Base-by-base conservation (phyloP, 768 basidiomycete species). In the Ramaria sp. region DNA sequence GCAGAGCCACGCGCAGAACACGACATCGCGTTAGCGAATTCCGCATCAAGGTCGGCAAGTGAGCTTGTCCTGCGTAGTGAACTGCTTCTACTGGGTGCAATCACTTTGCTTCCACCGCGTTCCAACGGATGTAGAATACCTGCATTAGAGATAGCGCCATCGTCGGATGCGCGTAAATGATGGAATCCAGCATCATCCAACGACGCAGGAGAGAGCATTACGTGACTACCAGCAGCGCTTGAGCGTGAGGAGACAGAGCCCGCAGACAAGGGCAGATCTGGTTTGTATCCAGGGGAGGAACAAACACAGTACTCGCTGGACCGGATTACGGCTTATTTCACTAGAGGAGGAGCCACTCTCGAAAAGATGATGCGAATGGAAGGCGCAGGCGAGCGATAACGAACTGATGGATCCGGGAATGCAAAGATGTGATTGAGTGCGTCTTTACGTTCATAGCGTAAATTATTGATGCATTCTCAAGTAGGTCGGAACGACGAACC, bases 211-310 rank as follows among this genome's bases (percentile, higher is more conserved):
- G n/a, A n/a, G 0, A 70, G 71, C 1, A 24, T 12, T 3, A 27
- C 22, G 18, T 2, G 24, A 18, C 18, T 34, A 15, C 55, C 39
- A 20, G 20, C 48, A 24, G 20, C n/a, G 27, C 48, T 56, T 10
- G 55, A 52, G 28, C 52, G 38, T 1, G 53, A 55, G 3, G 71
- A 74, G 5, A 71, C 73, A 0, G 76, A 75, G n/a, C 69, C 58
- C 0, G 75, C 72, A 51, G 57, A 69, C 48, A 61, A 64, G 0
- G 67, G 64, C 56, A 83, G 66, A 56, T 88, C 86, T 0, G 82
- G 82, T 88, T 73, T 2, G 77, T 73, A 52, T 78, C 74, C n/a
- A 88, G 65, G 0, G 88, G 86, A 0, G 88, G 88, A 1, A 90
- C 78, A 61, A 85, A 90, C 32, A 83, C 78, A 1, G 86, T 88